phyloP scores from a whole-genome alignment of 2,329 filamentous ascomycete genomes.

The Penicillium sp. region DNA sequence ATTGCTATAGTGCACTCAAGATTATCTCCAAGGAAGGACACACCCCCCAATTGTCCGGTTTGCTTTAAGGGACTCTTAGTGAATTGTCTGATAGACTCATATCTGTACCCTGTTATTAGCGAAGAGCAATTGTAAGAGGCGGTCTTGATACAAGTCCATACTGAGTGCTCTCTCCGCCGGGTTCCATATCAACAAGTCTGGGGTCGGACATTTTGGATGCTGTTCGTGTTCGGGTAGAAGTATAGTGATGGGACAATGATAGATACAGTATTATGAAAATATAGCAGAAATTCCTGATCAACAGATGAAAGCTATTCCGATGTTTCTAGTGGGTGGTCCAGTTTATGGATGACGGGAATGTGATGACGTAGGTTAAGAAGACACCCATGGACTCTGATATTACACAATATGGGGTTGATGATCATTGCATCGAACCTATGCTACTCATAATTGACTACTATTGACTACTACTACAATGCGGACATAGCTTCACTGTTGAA shows the following conservation, averaged over 20 bases:
- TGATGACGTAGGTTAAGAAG: slow-evolving; percentile 23
- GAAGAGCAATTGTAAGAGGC: not conserved
- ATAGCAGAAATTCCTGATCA: not conserved
- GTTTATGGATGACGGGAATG: slow-evolving; percentile 7
- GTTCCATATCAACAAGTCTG: slow-evolving; percentile 58
- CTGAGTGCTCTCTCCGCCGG: slow-evolving; percentile 60
- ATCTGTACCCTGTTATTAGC: slow-evolving; percentile 39
- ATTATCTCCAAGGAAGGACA: not conserved
- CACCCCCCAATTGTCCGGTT: slow-evolving; percentile 58
- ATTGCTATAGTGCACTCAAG: not conserved
- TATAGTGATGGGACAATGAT: not conserved
- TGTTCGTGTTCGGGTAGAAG: not conserved
- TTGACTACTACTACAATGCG: not conserved
- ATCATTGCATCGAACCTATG: not conserved
- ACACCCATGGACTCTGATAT: not conserved
- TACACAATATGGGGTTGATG: not conserved
- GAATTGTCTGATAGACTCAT: slow-evolving; percentile 57
- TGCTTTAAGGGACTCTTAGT: slow-evolving; percentile 52
- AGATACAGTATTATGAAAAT: not conserved
- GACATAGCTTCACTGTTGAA: not conserved
- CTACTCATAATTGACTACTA: not conserved
- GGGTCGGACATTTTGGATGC: slow-evolving; percentile 45
- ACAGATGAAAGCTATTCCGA: not conserved
- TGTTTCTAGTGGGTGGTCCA: not conserved
- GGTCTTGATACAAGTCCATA: slow-evolving; percentile 30